phyloP scores from a whole-genome alignment of 208 protist genomes.

The Leishmania aethiopica region DNA sequence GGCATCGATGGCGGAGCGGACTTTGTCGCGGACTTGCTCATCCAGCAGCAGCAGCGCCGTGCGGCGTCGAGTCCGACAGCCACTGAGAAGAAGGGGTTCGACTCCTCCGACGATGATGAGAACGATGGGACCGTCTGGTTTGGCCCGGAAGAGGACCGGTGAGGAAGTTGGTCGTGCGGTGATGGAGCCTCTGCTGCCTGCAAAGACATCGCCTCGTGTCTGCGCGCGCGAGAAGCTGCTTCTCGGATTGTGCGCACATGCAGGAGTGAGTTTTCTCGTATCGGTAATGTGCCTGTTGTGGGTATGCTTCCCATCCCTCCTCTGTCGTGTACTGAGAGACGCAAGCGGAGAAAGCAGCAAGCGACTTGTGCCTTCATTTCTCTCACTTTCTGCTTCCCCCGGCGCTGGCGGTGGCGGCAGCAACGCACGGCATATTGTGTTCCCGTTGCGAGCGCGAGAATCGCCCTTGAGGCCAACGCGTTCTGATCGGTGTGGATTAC shows the following conservation, averaged over 20 bases:
- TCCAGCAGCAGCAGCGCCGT: constrained; percentile 25
- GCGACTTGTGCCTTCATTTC: not conserved
- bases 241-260: not conserved
- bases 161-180: not conserved
- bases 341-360: not conserved
- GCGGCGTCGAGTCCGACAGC: not conserved
- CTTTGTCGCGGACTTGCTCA: constrained; percentile 22
- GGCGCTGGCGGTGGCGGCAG: not conserved
- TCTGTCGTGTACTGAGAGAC: not conserved
- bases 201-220: not conserved
- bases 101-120: constrained; percentile 31
- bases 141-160: constrained; percentile 2
- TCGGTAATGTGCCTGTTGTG: not conserved
- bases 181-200: no score
- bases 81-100: constrained; percentile 13
- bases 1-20: constrained; percentile 16
- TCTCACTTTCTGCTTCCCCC: not conserved
- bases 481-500: not conserved
- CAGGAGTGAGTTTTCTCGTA: no score
- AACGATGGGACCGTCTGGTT: constrained; percentile 14
- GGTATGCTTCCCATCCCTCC: not conserved
- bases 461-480: not conserved
- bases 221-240: not conserved
- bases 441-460: not conserved
- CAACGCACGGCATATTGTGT: not conserved